Percentiles rank a stretch among this genome's conserved stretches.
These are phyloP conservation scores for Umbelopsis sp. DNA, from an alignment of 371 early-diverging fungal genomes.

Conservation along the genomic window DNA sequence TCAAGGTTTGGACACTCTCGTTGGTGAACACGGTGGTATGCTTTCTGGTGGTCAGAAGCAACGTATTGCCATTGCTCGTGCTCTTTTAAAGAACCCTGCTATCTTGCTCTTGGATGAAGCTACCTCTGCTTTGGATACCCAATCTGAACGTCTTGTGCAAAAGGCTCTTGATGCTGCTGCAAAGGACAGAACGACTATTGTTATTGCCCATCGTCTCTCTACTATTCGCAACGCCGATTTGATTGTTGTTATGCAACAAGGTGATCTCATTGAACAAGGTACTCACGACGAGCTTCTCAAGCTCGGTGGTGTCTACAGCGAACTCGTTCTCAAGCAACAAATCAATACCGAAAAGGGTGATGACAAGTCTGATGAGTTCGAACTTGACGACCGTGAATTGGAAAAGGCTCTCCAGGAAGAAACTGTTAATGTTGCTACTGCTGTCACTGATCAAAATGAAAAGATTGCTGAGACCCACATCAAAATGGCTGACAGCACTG, in stretches of 20 bases:
- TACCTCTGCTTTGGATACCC: conserved; percentile 77
- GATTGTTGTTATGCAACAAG: conserved; percentile 82
- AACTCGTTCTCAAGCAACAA: conserved; percentile 62
- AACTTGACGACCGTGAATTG: not conserved
- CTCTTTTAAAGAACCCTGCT: conserved; percentile 50
- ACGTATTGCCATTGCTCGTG: conserved; percentile 54
- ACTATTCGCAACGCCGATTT: conserved; percentile 82
- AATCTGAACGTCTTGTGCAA: conserved; percentile 84
- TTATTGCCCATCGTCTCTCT: conserved; percentile 90
- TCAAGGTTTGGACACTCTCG: conserved; percentile 73
- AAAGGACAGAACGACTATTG: conserved; percentile 83
- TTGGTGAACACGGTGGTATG: conserved; percentile 69
- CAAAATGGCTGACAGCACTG: not conserved
- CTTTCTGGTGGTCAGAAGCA: conserved; percentile 83
- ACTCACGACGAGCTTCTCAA: conserved; percentile 68
- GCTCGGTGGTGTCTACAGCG: conserved; percentile 56
- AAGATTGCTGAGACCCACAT: conserved; percentile 7
- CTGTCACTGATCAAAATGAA: conserved; percentile 12
- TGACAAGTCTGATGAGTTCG: conserved; percentile 27
- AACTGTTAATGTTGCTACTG: conserved; percentile 10
- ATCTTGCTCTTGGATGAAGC: conserved; percentile 60
- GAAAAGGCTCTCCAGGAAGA: conserved; percentile 14
- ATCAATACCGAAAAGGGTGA: conserved; percentile 38
- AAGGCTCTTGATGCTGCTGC: conserved; percentile 79
- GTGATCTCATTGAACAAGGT: conserved; percentile 74